phyloP scores from a whole-genome alignment of 2,329 filamentous ascomycete species.

The Alternaria solani region DNA sequence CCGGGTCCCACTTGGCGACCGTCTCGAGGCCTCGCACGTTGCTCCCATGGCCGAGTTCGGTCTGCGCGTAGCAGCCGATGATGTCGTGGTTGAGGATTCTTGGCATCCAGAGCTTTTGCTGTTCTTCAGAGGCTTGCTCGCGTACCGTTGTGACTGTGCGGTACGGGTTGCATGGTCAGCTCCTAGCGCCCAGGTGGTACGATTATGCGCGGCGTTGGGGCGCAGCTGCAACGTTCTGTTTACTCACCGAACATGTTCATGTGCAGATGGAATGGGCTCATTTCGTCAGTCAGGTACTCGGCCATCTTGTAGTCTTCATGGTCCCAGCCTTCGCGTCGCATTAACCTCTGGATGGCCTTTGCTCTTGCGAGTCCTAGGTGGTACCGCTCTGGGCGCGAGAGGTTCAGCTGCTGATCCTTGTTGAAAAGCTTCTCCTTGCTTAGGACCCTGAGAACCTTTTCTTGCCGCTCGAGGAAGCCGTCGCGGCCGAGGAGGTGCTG shows the following conservation, averaged over 20 bases:
- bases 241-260: constrained; percentile 59
- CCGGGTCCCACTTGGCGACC: constrained; percentile 57
- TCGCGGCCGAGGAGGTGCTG: constrained; percentile 57
- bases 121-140: constrained; percentile 59
- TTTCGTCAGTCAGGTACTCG: constrained; percentile 62
- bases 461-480: constrained; percentile 59
- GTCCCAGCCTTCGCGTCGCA: constrained; percentile 58
- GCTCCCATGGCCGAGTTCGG: constrained; percentile 62
- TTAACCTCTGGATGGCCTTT: constrained; percentile 59
- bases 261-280: constrained; percentile 62
- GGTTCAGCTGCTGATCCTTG: constrained; percentile 60
- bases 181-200: constrained; percentile 25
- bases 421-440: constrained; percentile 59
- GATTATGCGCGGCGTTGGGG: constrained; percentile 17
- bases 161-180: constrained; percentile 23
- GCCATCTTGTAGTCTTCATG: constrained; percentile 61
- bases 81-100: constrained; percentile 60
- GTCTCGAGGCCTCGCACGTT: constrained; percentile 62
- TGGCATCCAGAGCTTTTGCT: constrained; percentile 60
- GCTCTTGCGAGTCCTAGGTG: constrained; percentile 62
- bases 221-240: constrained; percentile 1
- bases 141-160: constrained; percentile 55
- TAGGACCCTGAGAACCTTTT: constrained; percentile 56
- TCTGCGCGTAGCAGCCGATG: constrained; percentile 62
- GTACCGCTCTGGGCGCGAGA: constrained; percentile 61